Evolutionary conservation across 2,329 filamentous ascomycete species (phyloP).

Genomic region (Fusarium cyanostomum): DNA sequence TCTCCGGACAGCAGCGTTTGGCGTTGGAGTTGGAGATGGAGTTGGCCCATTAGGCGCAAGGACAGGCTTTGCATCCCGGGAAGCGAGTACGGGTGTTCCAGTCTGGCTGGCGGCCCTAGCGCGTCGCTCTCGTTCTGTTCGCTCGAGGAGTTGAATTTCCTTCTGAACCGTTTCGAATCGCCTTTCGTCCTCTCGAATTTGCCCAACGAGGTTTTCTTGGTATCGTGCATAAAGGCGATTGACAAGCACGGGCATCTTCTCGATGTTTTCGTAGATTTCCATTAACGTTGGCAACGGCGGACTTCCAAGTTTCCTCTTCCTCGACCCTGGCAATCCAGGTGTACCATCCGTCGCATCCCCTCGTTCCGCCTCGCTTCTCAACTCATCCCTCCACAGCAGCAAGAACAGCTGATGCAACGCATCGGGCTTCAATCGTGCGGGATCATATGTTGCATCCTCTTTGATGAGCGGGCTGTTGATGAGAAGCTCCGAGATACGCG

Average conservation of each 20-base stretch:
- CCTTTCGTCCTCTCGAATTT: constrained; percentile 79
- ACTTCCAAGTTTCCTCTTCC: constrained; percentile 78
- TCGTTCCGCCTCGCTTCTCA: constrained; percentile 60
- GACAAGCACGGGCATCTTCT: constrained; percentile 76
- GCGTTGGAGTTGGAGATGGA: constrained; percentile 35
- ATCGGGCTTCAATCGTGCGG: constrained; percentile 77
- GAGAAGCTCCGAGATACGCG: constrained; percentile 77
- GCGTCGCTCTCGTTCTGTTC: constrained; percentile 51
- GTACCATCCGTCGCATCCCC: constrained; percentile 53
- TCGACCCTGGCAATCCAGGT: constrained; percentile 64
- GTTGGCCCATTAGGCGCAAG: constrained; percentile 38
- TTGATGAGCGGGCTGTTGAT: constrained; percentile 78
- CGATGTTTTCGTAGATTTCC: constrained; percentile 72
- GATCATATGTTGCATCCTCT: constrained; percentile 76
- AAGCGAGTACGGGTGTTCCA: constrained; percentile 45
- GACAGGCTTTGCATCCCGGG: constrained; percentile 46
- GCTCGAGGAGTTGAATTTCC: constrained; percentile 76
- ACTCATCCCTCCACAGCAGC: constrained; percentile 78
- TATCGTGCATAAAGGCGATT: constrained; percentile 80
- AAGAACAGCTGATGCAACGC: constrained; percentile 83
- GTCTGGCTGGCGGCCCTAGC: constrained; percentile 51
- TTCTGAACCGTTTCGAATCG: constrained; percentile 69
- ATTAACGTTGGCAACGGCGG: constrained; percentile 71
- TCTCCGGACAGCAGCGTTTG: constrained; percentile 39
- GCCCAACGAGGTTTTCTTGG: constrained; percentile 71